A percentile compares a stretch with the other conserved stretches of the same genome.
Conservation (phyloP, 2,329 filamentous ascomycete species). For the Verticillium tricorpus region DNA sequence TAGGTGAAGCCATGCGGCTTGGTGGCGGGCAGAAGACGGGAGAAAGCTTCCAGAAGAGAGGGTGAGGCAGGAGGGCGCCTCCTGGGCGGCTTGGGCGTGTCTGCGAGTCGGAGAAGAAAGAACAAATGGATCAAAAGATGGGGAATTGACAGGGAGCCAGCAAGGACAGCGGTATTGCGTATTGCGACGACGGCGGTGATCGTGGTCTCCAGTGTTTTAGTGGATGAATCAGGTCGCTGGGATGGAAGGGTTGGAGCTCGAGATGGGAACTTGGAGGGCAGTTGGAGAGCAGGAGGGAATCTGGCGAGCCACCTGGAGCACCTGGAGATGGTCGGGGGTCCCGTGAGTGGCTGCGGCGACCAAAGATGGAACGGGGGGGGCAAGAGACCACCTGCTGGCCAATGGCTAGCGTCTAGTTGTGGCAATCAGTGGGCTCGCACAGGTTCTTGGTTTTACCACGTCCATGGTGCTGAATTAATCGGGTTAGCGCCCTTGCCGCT, state of each 20-base stretch:
- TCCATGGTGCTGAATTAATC: too few relatives aligned
- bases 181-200: background rate
- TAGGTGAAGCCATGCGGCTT: background rate
- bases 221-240: background rate
- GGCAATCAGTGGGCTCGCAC: background rate
- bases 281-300: background rate
- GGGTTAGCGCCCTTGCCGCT: background rate
- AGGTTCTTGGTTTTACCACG: background rate
- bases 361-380: background rate
- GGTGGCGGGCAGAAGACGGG: background rate
- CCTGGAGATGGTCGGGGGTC: background rate
- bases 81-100: background rate
- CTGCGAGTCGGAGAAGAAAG: background rate
- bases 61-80: background rate
- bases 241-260: background rate
- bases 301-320: background rate
- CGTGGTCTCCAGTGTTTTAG: background rate
- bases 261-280: background rate
- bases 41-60: slow-evolving; percentile 6
- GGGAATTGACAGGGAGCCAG: background rate
- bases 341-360: background rate
- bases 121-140: background rate
- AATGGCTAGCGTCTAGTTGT: background rate
- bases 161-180: background rate
- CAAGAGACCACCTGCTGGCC: background rate